Base-by-base conservation (phyloP, 31 red algal species). In the Pterothamnion heteromorphum region DNA sequence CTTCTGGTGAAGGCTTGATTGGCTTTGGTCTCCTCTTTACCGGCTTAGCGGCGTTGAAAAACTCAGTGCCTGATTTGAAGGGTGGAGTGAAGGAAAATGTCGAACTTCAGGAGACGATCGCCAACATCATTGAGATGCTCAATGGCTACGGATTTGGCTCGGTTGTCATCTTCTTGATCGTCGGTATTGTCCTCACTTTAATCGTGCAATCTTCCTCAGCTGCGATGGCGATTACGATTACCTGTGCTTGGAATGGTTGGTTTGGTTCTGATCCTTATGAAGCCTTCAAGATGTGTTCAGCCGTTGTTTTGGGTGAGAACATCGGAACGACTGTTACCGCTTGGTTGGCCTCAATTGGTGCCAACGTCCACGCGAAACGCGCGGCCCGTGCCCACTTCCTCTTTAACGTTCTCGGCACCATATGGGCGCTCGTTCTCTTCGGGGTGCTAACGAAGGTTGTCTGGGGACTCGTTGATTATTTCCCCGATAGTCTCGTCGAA, bases 251-350 rank as follows among this genome's bases (percentile, higher is more conserved):
- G 14, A 9, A 22, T 9, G 80, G 80, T 20, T 83, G 80, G 80
- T 24, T 83, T 14, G 22, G 22, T 83, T 5, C 9, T 83, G 80
- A 83, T 14, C 22, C 28, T 83, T 9, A 64, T 18, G n/a, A 9
- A 64, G 51, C n/a, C n/a, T 64, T 64, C 51, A 64, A 64, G 51
- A 64, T 9, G 9, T 22, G 20, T 20, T 14, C 80, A 9, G 80
- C 80, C 14, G 30, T 83, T 22, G 28, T 83, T 28, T 24, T 83
- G 23, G 80, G 80, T 83, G 80, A 83, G 30, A 83, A 83, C 28
- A 83, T 83, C 28, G 80, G 80, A 83, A 83, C 80, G 9, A 83
- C 80, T 23, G 28, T 83, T 20, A 83, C 80, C 18, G 80, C 80
- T 23, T 22, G 28, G 28, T 14, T 83, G 20, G 80, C 80, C 18